Base-by-base conservation (phyloP, 345 rosid species). In the Ceriops decandra region DNA sequence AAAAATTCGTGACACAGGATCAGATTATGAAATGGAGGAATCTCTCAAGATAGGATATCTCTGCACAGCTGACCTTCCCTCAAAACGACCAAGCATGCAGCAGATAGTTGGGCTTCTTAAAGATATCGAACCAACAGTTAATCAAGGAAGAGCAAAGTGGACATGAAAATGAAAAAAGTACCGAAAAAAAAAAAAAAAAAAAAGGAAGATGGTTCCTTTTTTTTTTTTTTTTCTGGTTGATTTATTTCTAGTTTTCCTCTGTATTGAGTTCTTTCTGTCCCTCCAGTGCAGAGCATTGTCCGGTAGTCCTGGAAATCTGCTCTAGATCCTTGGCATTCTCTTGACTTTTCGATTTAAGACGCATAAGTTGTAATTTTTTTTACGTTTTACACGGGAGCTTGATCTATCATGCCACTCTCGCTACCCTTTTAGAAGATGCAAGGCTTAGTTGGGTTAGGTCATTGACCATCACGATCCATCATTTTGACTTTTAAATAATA, bases 81-180 rank as follows among this genome's bases (percentile, higher is more conserved):
- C 79, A 13, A 93, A 93, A 80, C 87, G 97, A 53, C 98, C 98
- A 19, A 93, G 89, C 80, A 93, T 89, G 90, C 97, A 93, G 62
- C 98, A 93, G 79, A 84, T 93, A 57, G 97, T 93, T 46, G 97
- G 98, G 63, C 91, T 93, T 71, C 96, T 93, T 68, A 93, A 93
- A 80, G 98, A 93, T 52, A 86, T 90, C 19, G 92, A 93, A 78
- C 89, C 96, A 2, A 69, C 77, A 59, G 52, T 68, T 72, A 68
- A 74, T 59, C 81, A 77, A 64, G 80, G 85, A 82, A 64, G 52
- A 70, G 36, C 69, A 66, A 32, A 72, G 62, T 71, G 63, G 31
- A 52, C 19, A 42, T 13, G 49, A 11, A 42, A 42, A 42, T 1
- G 5, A 13, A 42, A 42, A 42, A 11, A 42, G 30, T 28, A 28